Base-by-base conservation (phyloP, 768 basidiomycete species). In the Lentinus tigrinus region DNA sequence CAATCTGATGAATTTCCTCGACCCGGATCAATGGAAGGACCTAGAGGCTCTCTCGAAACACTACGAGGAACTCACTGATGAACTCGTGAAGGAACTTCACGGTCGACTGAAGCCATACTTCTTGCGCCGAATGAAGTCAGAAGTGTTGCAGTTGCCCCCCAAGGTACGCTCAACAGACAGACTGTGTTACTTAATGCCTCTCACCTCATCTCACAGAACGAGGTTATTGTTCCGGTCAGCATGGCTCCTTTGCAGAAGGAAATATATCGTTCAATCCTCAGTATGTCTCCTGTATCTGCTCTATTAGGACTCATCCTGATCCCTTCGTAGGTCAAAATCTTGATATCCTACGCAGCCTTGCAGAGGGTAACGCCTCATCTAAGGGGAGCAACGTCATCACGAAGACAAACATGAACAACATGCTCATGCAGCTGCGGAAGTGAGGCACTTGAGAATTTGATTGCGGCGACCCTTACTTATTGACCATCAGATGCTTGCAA, bases 1-100 rank as follows among this genome's bases (percentile, higher is more conserved):
- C 78, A 98, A 95, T 70, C 79, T 99, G 42, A 94, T 99, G 87
- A 92, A 94, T 70, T 98, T 98, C 76, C 81, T 98, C 17, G 92
- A 95, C 69, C 84, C 89, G 5, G 63, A 73, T 13, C 77, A 89
- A 60, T 93, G 92, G 92, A 69, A 73, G 5, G 85, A 98, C 68
- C 75, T 98, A 21, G 84, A 88, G 65, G 78, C 71, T 6, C 77
- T 98, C 11, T 87, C 89, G 57, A 83, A 81, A 64, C 81, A 91
- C 58, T 88, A 93, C 63, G 85, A 84, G 61, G 85, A 84, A 13
- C 81, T 98, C 23, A 87, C 81, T 5, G 91, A 94, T 66, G 89
- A 91, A 4, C 81, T 89, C 19, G 79, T 98, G 43, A 86, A 87
- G 58, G 81, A 91, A 56, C 75, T 99, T 27, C 95, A 97, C 66